Conservation (phyloP, 768 basidiomycete genomes). For the Pholiota molesta region DNA sequence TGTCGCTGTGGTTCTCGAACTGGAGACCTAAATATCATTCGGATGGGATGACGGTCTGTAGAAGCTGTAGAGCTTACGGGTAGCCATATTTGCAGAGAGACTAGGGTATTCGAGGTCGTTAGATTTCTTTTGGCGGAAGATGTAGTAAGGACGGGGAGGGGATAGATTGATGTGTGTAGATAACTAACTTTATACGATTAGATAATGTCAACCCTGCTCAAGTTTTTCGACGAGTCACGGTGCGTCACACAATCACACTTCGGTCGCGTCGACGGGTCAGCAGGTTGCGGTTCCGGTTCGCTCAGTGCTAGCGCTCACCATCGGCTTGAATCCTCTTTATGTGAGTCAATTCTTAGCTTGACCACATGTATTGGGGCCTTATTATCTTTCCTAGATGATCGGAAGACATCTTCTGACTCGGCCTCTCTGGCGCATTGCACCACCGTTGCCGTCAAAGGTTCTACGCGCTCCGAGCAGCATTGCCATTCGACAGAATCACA, state of each 20-base stretch:
- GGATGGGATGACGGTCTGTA: background rate
- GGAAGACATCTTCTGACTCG: slow-evolving; percentile 23
- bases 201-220: slow-evolving; percentile 17
- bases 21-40: slow-evolving; percentile 66
- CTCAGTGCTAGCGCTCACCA: slow-evolving; percentile 8
- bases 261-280: slow-evolving; percentile 2
- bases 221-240: slow-evolving; percentile 27
- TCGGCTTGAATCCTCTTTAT: background rate
- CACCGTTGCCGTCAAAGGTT: background rate
- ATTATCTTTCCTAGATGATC: background rate
- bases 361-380: background rate
- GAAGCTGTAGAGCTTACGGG: slow-evolving; percentile 38
- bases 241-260: slow-evolving; percentile 27
- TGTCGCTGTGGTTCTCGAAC: slow-evolving; percentile 93
- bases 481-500: slow-evolving; percentile 10
- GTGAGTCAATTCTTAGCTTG: background rate
- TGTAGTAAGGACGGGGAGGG: slow-evolving; percentile 10
- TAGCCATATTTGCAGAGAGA: slow-evolving; percentile 42
- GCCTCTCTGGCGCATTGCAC: background rate
- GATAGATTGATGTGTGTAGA: slow-evolving; percentile 16
- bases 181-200: slow-evolving; percentile 26
- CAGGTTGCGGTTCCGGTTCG: slow-evolving; percentile 7
- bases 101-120: slow-evolving; percentile 2
- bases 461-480: background rate
- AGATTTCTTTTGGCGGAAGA: slow-evolving; percentile 5